Base-by-base conservation (phyloP, 192 early-diverging fungal genomes). In the Endogone sp. region DNA sequence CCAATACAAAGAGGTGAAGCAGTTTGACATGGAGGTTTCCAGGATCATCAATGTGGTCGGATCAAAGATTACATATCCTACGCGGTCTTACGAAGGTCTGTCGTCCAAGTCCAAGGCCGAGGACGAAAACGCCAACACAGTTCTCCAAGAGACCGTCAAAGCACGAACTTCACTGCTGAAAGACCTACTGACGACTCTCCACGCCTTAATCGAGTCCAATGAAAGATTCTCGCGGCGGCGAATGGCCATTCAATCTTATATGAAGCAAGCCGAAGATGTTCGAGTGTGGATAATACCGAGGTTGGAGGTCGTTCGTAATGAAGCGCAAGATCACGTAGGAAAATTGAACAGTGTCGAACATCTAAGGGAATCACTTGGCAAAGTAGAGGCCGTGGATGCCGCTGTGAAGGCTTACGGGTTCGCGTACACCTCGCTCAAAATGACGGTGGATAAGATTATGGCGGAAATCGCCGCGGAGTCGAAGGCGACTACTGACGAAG, bases 181-280 rank as follows among this genome's bases (percentile, higher is more conserved):
- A 25, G 73, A 70, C 44, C 64, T 75, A 2, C 65, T 44, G 25
- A 60, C 31, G 22, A 63, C 63, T 11, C 65, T 75, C 16, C 68
- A 70, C 16, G 26, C 57, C 1, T 29, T 75, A 13, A 26, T 75
- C 20, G 68, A 75, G 25, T 70, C 68, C 8, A 70, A 65, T 21
- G 73, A 75, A 56, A 63, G 68, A n/a, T 59, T 70, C 23, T 70
- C 73, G 25, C 73, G 73, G 37, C 73, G 73, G 57, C 32, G 49
- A 22, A 63, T 69, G 23, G 62, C 73, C 3, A 54, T 75, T 3
- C 68, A 70, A 11, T 70, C 68, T 0, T 75, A 66, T 11, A 65
- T 63, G 20, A 57, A 65, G 4, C 73, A 75, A 66, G 73, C 63
- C 10, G 60, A 70, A 2, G 64, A 30, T 8, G 29, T 55, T 57